Conservation (phyloP, 306 rosid species). For the Lablab purpureus region DNA sequence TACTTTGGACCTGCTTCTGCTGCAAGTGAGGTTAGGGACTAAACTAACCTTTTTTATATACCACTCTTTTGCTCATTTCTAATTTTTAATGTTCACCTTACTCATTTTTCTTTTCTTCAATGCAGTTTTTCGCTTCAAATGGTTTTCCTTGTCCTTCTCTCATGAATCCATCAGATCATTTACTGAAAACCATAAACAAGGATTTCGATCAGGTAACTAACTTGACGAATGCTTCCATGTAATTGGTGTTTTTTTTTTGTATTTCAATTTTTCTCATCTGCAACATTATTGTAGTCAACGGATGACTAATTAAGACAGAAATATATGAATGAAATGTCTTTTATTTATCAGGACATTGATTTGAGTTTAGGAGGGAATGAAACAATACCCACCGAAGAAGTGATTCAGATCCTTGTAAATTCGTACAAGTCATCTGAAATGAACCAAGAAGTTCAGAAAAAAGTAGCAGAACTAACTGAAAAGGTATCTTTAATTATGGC, state of each 20-base stretch:
- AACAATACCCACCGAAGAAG: constrained; percentile 45
- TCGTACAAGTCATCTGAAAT: constrained; percentile 47
- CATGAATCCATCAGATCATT: constrained; percentile 80
- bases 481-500: constrained; percentile 40
- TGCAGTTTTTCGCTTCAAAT: constrained; percentile 70
- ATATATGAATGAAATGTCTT: constrained; percentile 7
- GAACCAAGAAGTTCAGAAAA: constrained; percentile 41
- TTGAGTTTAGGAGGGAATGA: background rate
- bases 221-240: background rate
- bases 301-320: background rate
- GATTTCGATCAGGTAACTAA: constrained; percentile 68
- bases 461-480: constrained; percentile 35
- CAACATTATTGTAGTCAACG: background rate
- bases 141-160: constrained; percentile 76
- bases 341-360: constrained; percentile 52
- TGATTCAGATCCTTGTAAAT: constrained; percentile 41
- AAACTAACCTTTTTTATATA: background rate
- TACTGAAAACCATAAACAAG: constrained; percentile 75
- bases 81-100: background rate
- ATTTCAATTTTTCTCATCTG: background rate
- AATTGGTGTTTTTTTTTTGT: background rate
- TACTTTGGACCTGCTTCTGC: constrained; percentile 77
- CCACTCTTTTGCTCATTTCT: background rate
- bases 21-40: constrained; percentile 58
- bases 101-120: background rate